These are phyloP conservation scores for Paragyromitra xinjiangensis DNA, from an alignment of 495 filamentous ascomycete genomes.

Conservation along the genomic window DNA sequence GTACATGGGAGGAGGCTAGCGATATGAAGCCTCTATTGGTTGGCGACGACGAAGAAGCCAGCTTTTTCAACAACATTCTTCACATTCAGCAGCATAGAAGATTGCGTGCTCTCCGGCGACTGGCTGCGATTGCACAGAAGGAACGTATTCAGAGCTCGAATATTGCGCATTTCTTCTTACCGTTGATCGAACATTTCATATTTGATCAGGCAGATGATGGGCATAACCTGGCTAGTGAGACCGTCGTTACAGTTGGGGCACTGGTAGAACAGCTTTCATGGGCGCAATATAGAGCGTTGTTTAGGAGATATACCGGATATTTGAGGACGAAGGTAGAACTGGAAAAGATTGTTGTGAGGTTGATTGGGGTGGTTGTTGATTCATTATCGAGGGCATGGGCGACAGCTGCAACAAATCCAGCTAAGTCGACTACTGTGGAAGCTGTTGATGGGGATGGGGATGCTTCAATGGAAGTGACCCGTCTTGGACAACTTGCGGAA, in stretches of 20 bases:
- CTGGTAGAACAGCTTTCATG: conserved; percentile 82
- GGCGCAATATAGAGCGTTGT: conserved; percentile 85
- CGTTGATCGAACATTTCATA: conserved; percentile 91
- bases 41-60: conserved; percentile 83
- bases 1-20: conserved; percentile 71
- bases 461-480: conserved; percentile 56
- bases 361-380: conserved; percentile 82
- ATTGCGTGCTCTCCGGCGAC: conserved; percentile 78
- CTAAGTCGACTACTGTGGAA: conserved; percentile 10
- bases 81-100: conserved; percentile 91
- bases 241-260: conserved; percentile 75
- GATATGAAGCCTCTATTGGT: conserved; percentile 80
- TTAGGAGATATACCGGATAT: conserved; percentile 81
- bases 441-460: conserved; percentile 53
- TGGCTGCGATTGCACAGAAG: conserved; percentile 71
- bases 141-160: conserved; percentile 75
- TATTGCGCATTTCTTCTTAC: conserved; percentile 85
- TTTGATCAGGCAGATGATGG: conserved; percentile 82
- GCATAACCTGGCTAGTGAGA: conserved; percentile 84
- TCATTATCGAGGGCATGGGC: conserved; percentile 64
- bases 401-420: conserved; percentile 28
- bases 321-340: conserved; percentile 80
- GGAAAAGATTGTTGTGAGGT: conserved; percentile 83
- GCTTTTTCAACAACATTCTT: conserved; percentile 90
- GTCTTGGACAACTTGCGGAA: conserved; percentile 63